A percentile compares a stretch with the other conserved stretches of the same genome.
Evolutionary conservation across 495 filamentous ascomycete species (phyloP).

Genomic region (Daldinia vernicosa): DNA sequence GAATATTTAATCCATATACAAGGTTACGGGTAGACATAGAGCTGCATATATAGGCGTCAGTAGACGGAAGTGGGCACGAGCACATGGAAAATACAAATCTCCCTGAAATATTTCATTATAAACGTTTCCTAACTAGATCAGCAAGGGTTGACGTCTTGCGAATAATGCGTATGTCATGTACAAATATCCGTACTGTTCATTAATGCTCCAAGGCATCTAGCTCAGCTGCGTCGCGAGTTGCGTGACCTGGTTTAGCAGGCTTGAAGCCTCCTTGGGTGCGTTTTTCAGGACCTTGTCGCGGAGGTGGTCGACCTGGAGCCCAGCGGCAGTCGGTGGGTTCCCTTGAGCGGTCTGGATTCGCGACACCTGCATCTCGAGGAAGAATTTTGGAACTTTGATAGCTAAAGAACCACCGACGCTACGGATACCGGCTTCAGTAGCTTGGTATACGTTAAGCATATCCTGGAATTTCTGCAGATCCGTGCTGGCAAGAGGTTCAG

Average conservation of each 20-base stretch:
- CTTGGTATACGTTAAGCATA: slow-evolving; percentile 56
- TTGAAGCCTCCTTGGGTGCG: slow-evolving; percentile 50
- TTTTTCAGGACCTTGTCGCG: slow-evolving; percentile 60
- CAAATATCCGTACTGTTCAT: background rate
- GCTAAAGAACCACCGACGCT: slow-evolving; percentile 54
- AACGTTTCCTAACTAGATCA: background rate
- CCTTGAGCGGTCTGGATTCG: slow-evolving; percentile 61
- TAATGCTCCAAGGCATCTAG: slow-evolving; percentile 26
- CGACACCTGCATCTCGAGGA: slow-evolving; percentile 53
- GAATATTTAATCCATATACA: slow-evolving; percentile 67
- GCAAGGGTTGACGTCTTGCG: background rate
- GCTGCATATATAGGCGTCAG: slow-evolving; percentile 27
- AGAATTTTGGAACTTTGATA: slow-evolving; percentile 62
- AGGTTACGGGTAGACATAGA: slow-evolving; percentile 20
- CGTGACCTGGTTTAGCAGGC: slow-evolving; percentile 51
- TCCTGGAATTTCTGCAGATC: slow-evolving; percentile 55
- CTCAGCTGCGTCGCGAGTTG: slow-evolving; percentile 45
- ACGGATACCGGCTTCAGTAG: slow-evolving; percentile 60
- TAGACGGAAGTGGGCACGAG: slow-evolving; percentile 10
- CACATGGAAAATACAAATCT: slow-evolving; percentile 1
- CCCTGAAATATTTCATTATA: slow-evolving; percentile 1
- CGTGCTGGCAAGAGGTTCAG: slow-evolving; percentile 46
- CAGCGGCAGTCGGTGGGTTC: slow-evolving; percentile 52
- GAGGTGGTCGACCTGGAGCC: slow-evolving; percentile 56
- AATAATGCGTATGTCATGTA: background rate